phyloP scores from a whole-genome alignment of 805 yeast species.

The Nakazawaea siamensis region DNA sequence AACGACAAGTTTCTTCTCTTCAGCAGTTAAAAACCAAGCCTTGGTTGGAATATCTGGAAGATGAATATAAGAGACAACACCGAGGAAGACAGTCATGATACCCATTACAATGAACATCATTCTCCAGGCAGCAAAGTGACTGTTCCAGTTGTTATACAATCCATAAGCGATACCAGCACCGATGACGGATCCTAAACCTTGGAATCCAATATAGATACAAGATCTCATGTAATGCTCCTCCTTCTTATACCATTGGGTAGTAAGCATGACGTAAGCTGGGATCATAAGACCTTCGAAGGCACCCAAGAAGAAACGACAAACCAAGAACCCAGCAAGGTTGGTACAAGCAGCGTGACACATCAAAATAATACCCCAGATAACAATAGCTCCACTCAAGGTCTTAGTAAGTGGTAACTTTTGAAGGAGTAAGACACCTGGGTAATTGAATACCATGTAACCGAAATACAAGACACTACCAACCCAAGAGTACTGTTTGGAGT shows the following conservation, averaged over 20 bases:
- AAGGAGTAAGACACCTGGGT: constrained; percentile 29
- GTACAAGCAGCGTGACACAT: constrained; percentile 34
- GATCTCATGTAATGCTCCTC: constrained; percentile 35
- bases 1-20: constrained; percentile 42
- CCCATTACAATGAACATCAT: constrained; percentile 48
- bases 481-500: constrained; percentile 37
- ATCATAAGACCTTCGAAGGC: constrained; percentile 42
- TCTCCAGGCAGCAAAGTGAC: constrained; percentile 33
- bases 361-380: constrained; percentile 34
- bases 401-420: constrained; percentile 33
- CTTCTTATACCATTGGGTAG: constrained; percentile 45
- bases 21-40: constrained; percentile 33
- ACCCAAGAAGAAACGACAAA: constrained; percentile 39
- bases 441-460: constrained; percentile 36
- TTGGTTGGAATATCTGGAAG: constrained; percentile 48
- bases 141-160: constrained; percentile 16
- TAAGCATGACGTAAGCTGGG: constrained; percentile 44
- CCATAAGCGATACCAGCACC: constrained; percentile 21
- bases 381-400: constrained; percentile 25
- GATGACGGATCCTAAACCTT: constrained; percentile 29
- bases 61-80: constrained; percentile 23
- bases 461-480: constrained; percentile 43
- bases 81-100: constrained; percentile 33
- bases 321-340: constrained; percentile 34
- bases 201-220: constrained; percentile 34